Percentiles rank a stretch among this genome's conserved stretches.
phyloP scores from a whole-genome alignment of 441 rosid species.

The Croton setiger region DNA sequence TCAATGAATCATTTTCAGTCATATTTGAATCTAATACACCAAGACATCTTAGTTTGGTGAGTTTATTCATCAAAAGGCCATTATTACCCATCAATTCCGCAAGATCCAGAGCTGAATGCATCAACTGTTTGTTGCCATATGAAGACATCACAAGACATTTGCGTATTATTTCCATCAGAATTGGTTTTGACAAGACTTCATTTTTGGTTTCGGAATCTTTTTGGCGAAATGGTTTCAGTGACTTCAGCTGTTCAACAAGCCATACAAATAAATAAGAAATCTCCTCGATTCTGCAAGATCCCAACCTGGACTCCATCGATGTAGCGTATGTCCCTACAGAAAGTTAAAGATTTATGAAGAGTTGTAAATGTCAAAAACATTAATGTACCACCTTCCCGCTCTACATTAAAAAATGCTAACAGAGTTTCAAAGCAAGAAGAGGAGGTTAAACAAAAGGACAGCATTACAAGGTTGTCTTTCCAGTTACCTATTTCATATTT shows the following conservation, averaged over 20 bases:
- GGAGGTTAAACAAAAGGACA: not conserved
- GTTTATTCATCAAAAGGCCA: conserved; percentile 39
- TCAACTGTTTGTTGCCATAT: conserved; percentile 40
- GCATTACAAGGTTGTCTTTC: not conserved
- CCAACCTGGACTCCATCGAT: conserved; percentile 29
- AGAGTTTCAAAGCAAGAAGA: conserved; percentile 1
- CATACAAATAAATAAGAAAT: conserved; percentile 65
- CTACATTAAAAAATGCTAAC: conserved; percentile 2
- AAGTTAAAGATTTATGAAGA: conserved; percentile 5
- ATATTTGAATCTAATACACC: conserved; percentile 24
- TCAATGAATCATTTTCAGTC: conserved; percentile 10
- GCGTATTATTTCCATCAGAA: conserved; percentile 47
- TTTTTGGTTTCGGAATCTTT: conserved; percentile 30
- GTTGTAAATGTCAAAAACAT: not conserved
- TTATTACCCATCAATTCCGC: conserved; percentile 40
- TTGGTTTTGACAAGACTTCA: conserved; percentile 32
- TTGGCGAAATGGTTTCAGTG: conserved; percentile 35
- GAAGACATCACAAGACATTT: conserved; percentile 57
- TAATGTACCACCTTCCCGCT: not conserved
- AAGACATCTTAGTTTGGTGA: conserved; percentile 39
- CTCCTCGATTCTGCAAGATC: conserved; percentile 35
- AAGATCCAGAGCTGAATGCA: conserved; percentile 53
- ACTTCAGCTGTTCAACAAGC: conserved; percentile 60
- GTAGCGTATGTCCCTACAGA: conserved; percentile 25
- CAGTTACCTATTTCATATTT: conserved; percentile 50